These are phyloP conservation scores for Phytopythium boreale DNA, from an alignment of 352 stramenopile genomes.

Conservation along the genomic window DNA sequence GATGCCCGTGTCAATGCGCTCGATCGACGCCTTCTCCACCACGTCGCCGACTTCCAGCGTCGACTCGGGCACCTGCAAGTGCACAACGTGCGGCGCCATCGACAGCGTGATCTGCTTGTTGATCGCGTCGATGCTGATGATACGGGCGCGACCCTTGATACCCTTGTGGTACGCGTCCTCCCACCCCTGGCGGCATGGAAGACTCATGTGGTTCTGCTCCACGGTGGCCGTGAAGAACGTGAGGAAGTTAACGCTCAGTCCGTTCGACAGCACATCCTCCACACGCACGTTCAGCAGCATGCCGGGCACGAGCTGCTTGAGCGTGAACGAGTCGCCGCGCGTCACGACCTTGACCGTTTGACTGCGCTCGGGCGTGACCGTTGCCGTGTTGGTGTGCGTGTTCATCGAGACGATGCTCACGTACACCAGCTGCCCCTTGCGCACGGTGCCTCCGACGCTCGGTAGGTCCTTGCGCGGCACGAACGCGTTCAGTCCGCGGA, in stretches of 20 bases:
- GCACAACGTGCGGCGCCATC: slow-evolving; percentile 86
- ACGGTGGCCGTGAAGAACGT: slow-evolving; percentile 87
- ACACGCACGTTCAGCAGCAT: slow-evolving; percentile 93
- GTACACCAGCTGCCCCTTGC: slow-evolving; percentile 67
- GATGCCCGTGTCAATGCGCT: slow-evolving; percentile 80
- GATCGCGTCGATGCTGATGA: slow-evolving; percentile 73
- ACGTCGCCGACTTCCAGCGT: slow-evolving; percentile 66
- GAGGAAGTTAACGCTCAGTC: slow-evolving; percentile 86
- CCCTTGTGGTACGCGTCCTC: slow-evolving; percentile 73
- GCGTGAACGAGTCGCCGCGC: slow-evolving; percentile 77
- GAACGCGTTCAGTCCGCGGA: slow-evolving; percentile 75
- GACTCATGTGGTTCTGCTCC: slow-evolving; percentile 89
- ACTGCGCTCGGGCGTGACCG: slow-evolving; percentile 58
- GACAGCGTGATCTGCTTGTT: slow-evolving; percentile 80
- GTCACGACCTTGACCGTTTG: slow-evolving; percentile 78
- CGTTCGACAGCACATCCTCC: slow-evolving; percentile 86
- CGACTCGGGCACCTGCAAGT: slow-evolving; percentile 61
- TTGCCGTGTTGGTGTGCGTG: slow-evolving; percentile 69
- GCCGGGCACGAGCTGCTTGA: slow-evolving; percentile 88
- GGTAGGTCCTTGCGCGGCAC: slow-evolving; percentile 75
- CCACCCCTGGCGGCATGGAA: slow-evolving; percentile 74
- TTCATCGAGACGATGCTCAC: slow-evolving; percentile 74
- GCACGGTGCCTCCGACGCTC: slow-evolving; percentile 17
- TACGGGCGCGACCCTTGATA: slow-evolving; percentile 82
- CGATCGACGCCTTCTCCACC: slow-evolving; percentile 61